Conservation (phyloP, 2,329 filamentous ascomycete species). For the Periglandula ipomoeae region DNA sequence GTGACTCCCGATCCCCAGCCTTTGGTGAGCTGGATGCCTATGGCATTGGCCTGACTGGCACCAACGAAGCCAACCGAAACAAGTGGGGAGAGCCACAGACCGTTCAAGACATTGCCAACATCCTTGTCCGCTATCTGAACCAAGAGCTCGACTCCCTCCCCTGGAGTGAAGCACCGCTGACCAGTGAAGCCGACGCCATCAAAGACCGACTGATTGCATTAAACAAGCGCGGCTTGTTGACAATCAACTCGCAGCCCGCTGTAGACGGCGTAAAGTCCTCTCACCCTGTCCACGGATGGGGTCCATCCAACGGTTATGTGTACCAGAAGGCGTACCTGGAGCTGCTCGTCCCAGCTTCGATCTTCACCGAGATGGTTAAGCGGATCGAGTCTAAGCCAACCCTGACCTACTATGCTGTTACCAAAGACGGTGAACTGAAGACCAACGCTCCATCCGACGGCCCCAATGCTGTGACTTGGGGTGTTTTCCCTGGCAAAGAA, state of each 20-base stretch:
- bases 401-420: constrained; percentile 90
- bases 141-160: constrained; percentile 74
- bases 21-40: constrained; percentile 95
- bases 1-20: constrained; percentile 89
- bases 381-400: constrained; percentile 72
- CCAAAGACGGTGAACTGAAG: constrained; percentile 68
- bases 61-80: constrained; percentile 91
- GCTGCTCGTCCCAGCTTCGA: constrained; percentile 71
- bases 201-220: constrained; percentile 67
- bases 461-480: constrained; percentile 98
- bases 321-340: constrained; percentile 98
- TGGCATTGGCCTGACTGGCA: constrained; percentile 85
- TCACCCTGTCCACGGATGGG: constrained; percentile 86
- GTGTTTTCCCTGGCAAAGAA: constrained; percentile 96
- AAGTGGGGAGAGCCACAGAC: constrained; percentile 83
- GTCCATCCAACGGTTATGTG: constrained; percentile 87
- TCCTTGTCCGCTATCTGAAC: constrained; percentile 80
- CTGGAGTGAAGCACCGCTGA: constrained; percentile 88
- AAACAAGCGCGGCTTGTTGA: constrained; percentile 80
- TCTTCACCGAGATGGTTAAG: constrained; percentile 67
- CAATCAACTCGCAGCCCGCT: constrained; percentile 95
- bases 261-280: constrained; percentile 85
- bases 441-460: constrained; percentile 80
- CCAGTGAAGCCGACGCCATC: constrained; percentile 71
- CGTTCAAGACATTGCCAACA: constrained; percentile 67